Percentiles rank a stretch among this genome's conserved stretches.
phyloP scores from a whole-genome alignment of 257 asterid species.

The Catharanthus roseus region DNA sequence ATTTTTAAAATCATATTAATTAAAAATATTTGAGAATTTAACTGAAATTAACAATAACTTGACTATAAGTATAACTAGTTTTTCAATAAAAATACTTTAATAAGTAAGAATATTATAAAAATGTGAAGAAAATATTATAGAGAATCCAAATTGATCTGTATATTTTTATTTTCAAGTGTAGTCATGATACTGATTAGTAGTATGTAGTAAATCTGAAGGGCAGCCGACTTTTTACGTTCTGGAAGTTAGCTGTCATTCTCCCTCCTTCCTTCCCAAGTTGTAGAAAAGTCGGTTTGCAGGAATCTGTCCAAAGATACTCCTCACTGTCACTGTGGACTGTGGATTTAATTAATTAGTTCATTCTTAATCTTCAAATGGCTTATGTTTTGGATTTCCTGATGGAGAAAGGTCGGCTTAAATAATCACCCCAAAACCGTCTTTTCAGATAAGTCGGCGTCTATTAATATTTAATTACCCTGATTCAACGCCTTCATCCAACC shows the following conservation, averaged over 20 bases:
- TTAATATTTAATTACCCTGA: background rate
- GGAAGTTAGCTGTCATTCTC: slow-evolving; percentile 47
- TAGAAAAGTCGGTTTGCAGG: slow-evolving; percentile 33
- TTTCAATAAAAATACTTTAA: no score
- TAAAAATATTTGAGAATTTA: no score
- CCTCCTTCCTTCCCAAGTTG: no score
- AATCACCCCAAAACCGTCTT: slow-evolving; percentile 26
- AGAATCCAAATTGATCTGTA: no score
- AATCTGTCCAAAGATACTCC: slow-evolving; percentile 3
- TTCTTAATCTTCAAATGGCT: slow-evolving; percentile 14
- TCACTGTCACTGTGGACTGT: slow-evolving; percentile 10
- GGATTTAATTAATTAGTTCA: no score
- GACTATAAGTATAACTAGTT: no score
- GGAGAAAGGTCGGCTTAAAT: slow-evolving; percentile 33
- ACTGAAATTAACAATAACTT: no score
- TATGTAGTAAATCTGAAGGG: background rate
- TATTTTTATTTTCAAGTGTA: no score
- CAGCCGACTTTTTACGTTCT: slow-evolving; percentile 46
- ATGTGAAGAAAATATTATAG: no score
- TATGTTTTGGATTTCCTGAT: slow-evolving; percentile 38
- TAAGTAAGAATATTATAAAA: no score
- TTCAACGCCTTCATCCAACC: background rate
- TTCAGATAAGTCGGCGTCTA: slow-evolving; percentile 49
- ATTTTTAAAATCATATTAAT: no score
- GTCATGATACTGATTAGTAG: background rate